These are phyloP conservation scores for Tetracladium marchalianum DNA, from an alignment of 495 filamentous ascomycete species.

Conservation along the genomic window DNA sequence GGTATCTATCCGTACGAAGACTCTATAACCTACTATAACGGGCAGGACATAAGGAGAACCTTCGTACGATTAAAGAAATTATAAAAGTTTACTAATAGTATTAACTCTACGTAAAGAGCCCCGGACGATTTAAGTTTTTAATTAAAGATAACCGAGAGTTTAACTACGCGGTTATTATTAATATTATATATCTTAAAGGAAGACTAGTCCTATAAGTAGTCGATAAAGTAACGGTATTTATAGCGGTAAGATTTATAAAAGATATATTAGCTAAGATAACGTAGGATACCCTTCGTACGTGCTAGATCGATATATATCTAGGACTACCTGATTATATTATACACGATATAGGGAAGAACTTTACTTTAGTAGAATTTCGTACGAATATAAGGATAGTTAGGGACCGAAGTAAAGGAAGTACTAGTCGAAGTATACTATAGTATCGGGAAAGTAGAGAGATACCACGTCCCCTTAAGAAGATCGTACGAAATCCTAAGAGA, in stretches of 20 bases:
- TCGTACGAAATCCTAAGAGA: too few species aligned
- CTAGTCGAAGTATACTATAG: slow-evolving; percentile 17
- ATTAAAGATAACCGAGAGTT: slow-evolving; percentile 14
- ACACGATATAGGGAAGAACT: slow-evolving; percentile 19
- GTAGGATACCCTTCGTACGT: too few species aligned
- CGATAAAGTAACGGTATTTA: slow-evolving; percentile 6
- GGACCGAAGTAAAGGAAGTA: slow-evolving; percentile 6
- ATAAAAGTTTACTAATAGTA: too few species aligned
- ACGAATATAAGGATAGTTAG: too few species aligned
- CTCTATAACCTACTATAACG: too few species aligned
- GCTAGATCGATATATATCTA: slow-evolving; percentile 23
- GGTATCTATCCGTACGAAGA: too few species aligned
- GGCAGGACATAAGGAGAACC: too few species aligned
- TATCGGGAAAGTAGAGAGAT: slow-evolving; percentile 18
- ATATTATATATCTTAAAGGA: slow-evolving; percentile 14
- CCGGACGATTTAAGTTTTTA: slow-evolving; percentile 12
- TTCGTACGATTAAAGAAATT: too few species aligned
- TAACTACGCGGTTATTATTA: slow-evolving; percentile 12
- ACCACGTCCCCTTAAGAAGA: slow-evolving; percentile 9
- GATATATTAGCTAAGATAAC: too few species aligned
- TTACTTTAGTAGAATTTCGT: slow-evolving; percentile 17
- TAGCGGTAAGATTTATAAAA: too few species aligned
- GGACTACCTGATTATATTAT: slow-evolving; percentile 16
- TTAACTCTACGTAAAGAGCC: slow-evolving; percentile 3
- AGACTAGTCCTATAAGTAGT: slow-evolving; percentile 8